These are phyloP conservation scores for Globisporangium splendens DNA, from an alignment of 352 stramenopile genomes.

Conservation along the genomic window DNA sequence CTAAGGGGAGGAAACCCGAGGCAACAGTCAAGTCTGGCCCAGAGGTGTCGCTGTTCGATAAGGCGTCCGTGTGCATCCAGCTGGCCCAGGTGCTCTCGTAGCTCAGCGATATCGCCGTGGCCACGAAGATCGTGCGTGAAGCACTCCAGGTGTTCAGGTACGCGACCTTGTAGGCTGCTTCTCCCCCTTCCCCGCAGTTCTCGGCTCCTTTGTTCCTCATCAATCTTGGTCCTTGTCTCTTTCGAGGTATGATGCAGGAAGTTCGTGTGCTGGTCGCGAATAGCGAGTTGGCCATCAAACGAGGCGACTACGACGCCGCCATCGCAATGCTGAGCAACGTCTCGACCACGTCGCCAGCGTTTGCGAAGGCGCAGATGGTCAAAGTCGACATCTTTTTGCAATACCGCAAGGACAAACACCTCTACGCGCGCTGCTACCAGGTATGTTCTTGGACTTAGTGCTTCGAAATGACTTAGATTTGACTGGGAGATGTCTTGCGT, in stretches of 20 bases:
- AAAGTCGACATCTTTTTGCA: constrained; percentile 93
- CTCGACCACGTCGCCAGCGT: constrained; percentile 66
- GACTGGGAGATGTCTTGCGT: background rate
- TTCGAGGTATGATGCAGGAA: constrained; percentile 76
- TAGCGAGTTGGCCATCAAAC: constrained; percentile 88
- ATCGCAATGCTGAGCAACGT: constrained; percentile 90
- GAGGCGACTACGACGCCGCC: constrained; percentile 86
- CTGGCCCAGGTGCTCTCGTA: constrained; percentile 78
- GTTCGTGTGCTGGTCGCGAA: constrained; percentile 90
- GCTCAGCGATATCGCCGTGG: constrained; percentile 67
- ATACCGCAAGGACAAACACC: constrained; percentile 88
- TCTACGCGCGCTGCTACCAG: constrained; percentile 88
- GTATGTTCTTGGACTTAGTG: constrained; percentile 8
- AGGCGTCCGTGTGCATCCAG: constrained; percentile 86
- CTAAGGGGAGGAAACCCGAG: constrained; percentile 15
- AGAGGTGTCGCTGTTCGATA: constrained; percentile 71
- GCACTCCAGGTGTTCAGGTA: constrained; percentile 70
- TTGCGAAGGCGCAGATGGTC: constrained; percentile 86
- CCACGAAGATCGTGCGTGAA: constrained; percentile 61
- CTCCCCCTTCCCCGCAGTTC: background rate
- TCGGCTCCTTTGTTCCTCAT: too few relatives aligned
- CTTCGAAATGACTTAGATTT: background rate
- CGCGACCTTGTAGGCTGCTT: background rate
- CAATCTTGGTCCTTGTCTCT: background rate
- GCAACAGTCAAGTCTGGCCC: background rate